A percentile compares a stretch with the other conserved stretches of the same genome.
Conservation (phyloP, 2,329 filamentous ascomycete species). For the Lachnellula occidentalis region DNA sequence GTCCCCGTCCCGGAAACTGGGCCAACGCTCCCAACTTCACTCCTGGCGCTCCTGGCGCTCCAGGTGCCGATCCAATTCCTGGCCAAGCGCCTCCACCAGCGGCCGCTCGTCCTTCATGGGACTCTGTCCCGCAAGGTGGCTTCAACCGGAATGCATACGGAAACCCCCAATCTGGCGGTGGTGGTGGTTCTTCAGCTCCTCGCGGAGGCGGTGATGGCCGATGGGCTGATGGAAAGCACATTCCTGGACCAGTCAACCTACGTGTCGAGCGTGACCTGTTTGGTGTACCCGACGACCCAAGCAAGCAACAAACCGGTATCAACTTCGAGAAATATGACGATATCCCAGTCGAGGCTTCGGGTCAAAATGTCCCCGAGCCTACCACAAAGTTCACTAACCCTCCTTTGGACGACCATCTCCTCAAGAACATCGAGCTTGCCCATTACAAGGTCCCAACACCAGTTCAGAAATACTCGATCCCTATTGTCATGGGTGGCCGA, state of each 20-base stretch:
- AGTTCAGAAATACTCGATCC: constrained; percentile 98
- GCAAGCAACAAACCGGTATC: constrained; percentile 96
- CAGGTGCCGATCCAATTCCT: constrained; percentile 7
- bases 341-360: constrained; percentile 96
- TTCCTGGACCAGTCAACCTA: constrained; percentile 81
- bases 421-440: constrained; percentile 88
- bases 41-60: constrained; percentile 24
- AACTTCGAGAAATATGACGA: constrained; percentile 99
- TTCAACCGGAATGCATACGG: constrained; percentile 56
- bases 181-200: constrained; percentile 42
- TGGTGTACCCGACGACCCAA: constrained; percentile 81
- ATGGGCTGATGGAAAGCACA: constrained; percentile 96
- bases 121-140: constrained; percentile 17
- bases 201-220: constrained; percentile 90
- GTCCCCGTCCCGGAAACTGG: constrained; percentile 29
- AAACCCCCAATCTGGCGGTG: constrained; percentile 32
- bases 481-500: constrained; percentile 95
- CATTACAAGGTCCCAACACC: constrained; percentile 95
- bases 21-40: constrained; percentile 35
- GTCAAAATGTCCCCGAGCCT: constrained; percentile 86
- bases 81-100: constrained; percentile 21
- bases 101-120: constrained; percentile 35
- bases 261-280: constrained; percentile 95
- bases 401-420: constrained; percentile 87
- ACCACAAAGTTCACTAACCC: constrained; percentile 89